phyloP scores from a whole-genome alignment of 2,329 filamentous ascomycete genomes.

The Ramichloridium luteum region DNA sequence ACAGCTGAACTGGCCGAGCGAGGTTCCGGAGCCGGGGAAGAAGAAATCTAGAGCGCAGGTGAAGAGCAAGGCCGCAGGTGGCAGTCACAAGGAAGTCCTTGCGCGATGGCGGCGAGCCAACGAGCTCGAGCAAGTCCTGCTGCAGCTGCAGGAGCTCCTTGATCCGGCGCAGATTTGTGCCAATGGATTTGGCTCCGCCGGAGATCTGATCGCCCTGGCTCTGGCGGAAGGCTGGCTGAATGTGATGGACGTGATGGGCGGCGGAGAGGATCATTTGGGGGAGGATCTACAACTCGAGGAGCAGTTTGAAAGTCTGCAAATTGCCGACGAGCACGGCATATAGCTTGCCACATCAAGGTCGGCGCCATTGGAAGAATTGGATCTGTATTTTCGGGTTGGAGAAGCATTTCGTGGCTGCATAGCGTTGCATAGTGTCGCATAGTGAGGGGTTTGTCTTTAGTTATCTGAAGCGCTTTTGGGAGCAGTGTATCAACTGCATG shows the following conservation, averaged over 20 bases:
- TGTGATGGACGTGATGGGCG: constrained; percentile 24
- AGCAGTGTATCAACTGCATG: too few relatives aligned
- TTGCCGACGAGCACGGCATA: too few relatives aligned
- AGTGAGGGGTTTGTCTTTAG: too few relatives aligned
- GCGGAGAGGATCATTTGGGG: constrained; percentile 6
- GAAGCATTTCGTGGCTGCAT: too few relatives aligned
- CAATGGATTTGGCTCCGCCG: constrained; percentile 15
- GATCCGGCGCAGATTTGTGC: constrained; percentile 23
- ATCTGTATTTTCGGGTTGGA: too few relatives aligned
- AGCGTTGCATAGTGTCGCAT: too few relatives aligned
- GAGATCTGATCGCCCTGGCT: constrained; percentile 23
- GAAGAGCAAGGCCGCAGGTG: not conserved
- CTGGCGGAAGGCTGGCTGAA: constrained; percentile 25
- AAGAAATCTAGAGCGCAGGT: constrained; percentile 8
- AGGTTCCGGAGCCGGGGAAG: constrained; percentile 10
- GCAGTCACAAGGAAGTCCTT: constrained; percentile 6
- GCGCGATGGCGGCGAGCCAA: constrained; percentile 24
- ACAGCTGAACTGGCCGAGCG: constrained; percentile 25
- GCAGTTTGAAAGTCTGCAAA: too few relatives aligned
- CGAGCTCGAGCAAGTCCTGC: constrained; percentile 27
- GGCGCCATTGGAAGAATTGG: too few relatives aligned
- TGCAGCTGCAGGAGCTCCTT: constrained; percentile 26
- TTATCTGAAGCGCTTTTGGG: too few relatives aligned
- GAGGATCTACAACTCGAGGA: not conserved
- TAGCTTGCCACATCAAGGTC: too few relatives aligned